Conservation (phyloP, 805 yeast genomes). For the Candida xyloterini region DNA sequence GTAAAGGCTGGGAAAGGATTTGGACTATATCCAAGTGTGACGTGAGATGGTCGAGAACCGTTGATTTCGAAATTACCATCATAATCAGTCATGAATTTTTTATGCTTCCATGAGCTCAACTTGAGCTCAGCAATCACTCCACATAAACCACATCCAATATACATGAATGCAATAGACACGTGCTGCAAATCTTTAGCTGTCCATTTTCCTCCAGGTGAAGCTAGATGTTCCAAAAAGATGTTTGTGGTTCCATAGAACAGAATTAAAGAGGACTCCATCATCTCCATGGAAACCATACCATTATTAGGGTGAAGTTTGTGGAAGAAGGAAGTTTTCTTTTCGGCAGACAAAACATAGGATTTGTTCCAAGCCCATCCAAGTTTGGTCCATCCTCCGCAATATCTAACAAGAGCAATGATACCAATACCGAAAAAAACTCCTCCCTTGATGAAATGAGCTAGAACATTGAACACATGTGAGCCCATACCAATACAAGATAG, state of each 20-base stretch:
- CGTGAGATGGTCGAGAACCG: conserved; percentile 24
- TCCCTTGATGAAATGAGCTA: conserved; percentile 96
- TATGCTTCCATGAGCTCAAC: conserved; percentile 55
- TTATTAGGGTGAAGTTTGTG: conserved; percentile 40
- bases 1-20: conserved; percentile 94
- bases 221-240: conserved; percentile 85
- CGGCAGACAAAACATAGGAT: conserved; percentile 28
- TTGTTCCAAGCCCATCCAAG: conserved; percentile 92
- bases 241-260: conserved; percentile 88
- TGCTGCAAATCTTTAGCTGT: conserved; percentile 87
- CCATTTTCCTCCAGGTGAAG: conserved; percentile 78
- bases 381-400: conserved; percentile 73
- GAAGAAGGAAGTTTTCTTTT: conserved; percentile 27
- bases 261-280: conserved; percentile 73
- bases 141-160: conserved; percentile 87
- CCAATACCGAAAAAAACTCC: conserved; percentile 83
- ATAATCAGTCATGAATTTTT: conserved; percentile 23
- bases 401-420: conserved; percentile 75
- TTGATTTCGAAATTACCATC: conserved; percentile 19
- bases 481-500: conserved; percentile 71
- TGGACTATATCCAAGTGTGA: conserved; percentile 75
- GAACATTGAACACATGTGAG: conserved; percentile 64
- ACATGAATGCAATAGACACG: conserved; percentile 87
- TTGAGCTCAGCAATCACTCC: conserved; percentile 80
- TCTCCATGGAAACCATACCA: conserved; percentile 72